These are phyloP conservation scores for Macrophomina phaseolina DNA, from an alignment of 2,329 filamentous ascomycete genomes.

Conservation along the genomic window DNA sequence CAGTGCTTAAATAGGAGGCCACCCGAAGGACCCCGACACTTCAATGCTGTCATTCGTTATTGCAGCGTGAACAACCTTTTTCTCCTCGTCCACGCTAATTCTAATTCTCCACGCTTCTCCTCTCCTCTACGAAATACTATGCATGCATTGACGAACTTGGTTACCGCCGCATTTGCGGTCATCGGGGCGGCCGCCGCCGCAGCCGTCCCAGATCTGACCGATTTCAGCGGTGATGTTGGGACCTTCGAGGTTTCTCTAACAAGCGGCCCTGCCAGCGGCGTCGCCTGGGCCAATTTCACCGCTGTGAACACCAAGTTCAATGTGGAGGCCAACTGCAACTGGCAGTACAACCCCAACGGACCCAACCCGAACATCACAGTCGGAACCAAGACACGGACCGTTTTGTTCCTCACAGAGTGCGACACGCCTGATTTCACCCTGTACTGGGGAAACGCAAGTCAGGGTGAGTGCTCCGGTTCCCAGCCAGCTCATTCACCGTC, in stretches of 20 bases:
- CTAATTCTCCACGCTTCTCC: not conserved
- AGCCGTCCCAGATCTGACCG: not conserved
- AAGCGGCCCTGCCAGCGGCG: conserved; percentile 5
- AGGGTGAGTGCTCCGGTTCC: not conserved
- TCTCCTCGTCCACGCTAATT: too few species aligned
- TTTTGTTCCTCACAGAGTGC: not conserved
- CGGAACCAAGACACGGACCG: conserved; percentile 4
- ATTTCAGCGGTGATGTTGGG: conserved; percentile 14
- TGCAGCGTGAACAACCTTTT: not conserved
- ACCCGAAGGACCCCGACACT: not conserved
- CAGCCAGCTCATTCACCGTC: not conserved
- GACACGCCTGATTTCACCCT: not conserved
- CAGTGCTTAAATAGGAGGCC: not conserved
- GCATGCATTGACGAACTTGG: not conserved
- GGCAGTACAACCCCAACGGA: conserved; percentile 1
- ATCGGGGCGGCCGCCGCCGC: conserved; percentile 5
- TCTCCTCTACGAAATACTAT: not conserved
- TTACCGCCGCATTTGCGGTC: not conserved
- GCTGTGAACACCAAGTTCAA: conserved; percentile 1
- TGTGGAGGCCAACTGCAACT: not conserved
- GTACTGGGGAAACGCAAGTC: conserved; percentile 14
- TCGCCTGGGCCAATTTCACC: conserved; percentile 17
- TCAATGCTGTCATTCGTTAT: conserved; percentile 3
- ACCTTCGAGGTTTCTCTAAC: not conserved
- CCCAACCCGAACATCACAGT: conserved; percentile 12